Conservation (phyloP, 176 grass and related monocot genomes). For the Paspalum vaginatum region DNA sequence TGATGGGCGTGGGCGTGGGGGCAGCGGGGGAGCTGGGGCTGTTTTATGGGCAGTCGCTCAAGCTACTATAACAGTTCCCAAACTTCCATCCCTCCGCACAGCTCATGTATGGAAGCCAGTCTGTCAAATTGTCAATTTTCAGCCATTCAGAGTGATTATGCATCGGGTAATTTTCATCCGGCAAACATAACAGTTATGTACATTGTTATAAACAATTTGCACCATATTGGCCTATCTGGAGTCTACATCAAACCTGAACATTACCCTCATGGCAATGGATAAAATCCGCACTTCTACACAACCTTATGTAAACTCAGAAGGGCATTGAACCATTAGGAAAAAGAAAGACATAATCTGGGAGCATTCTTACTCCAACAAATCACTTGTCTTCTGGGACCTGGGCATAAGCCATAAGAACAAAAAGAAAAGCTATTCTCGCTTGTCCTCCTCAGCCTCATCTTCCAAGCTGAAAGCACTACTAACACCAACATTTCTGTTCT, state of each 20-base stretch:
- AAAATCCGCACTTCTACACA: slow-evolving; percentile 24
- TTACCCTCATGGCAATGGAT: slow-evolving; percentile 3
- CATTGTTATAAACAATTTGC: slow-evolving; percentile 40
- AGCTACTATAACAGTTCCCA: no score
- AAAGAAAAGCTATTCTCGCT: slow-evolving; percentile 61
- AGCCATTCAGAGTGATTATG: neutral
- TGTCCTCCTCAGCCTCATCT: slow-evolving; percentile 85
- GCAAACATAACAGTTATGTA: slow-evolving; percentile 40
- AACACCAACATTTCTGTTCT: slow-evolving; percentile 62
- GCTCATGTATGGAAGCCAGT: neutral
- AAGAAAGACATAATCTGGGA: slow-evolving; percentile 23
- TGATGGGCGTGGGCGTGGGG: no score
- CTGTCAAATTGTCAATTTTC: neutral
- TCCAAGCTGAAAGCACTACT: slow-evolving; percentile 60
- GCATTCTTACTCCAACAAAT: slow-evolving; percentile 37
- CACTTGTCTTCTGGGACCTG: slow-evolving; percentile 16
- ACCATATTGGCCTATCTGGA: slow-evolving; percentile 35
- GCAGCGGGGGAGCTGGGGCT: no score
- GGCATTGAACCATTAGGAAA: neutral
- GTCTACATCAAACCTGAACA: slow-evolving; percentile 29
- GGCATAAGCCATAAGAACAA: neutral
- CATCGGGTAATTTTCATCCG: neutral
- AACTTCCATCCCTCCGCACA: neutral
- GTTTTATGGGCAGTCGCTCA: no score
- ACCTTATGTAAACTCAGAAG: neutral